These are phyloP conservation scores for Capsella bursapastoris DNA, from an alignment of 345 rosid genomes.

Conservation along the genomic window DNA sequence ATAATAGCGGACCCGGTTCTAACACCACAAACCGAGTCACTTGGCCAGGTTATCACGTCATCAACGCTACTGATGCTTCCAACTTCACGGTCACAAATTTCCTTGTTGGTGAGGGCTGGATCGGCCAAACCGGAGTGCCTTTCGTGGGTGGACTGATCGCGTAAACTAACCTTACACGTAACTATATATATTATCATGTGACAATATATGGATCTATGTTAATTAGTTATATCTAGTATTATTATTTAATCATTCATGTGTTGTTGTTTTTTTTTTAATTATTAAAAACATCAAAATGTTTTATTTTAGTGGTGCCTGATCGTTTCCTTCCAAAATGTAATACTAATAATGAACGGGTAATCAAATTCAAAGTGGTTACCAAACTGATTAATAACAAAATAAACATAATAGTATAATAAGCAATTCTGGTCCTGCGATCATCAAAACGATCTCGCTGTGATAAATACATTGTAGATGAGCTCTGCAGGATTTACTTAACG, in stretches of 20 bases:
- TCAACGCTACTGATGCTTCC: conserved; percentile 66
- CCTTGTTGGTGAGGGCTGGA: conserved; percentile 69
- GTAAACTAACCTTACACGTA: conserved; percentile 9
- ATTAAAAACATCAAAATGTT: background rate
- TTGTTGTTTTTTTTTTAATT: conserved; percentile 29
- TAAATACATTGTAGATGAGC: background rate
- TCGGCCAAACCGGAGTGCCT: conserved; percentile 72
- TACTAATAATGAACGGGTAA: background rate
- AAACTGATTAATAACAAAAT: no score
- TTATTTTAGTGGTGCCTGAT: conserved; percentile 26
- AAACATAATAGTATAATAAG: no score
- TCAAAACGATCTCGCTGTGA: background rate
- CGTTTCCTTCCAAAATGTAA: background rate
- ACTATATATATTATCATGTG: background rate
- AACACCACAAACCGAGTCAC: conserved; percentile 61
- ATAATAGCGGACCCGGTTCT: conserved; percentile 76
- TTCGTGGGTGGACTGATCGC: conserved; percentile 45
- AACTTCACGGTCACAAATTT: conserved; percentile 69
- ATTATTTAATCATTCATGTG: conserved; percentile 27
- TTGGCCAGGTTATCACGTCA: conserved; percentile 75
- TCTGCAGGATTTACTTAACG: no score
- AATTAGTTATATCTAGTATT: background rate
- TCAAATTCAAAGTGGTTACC: background rate
- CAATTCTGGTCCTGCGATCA: background rate
- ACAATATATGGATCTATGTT: background rate